A percentile compares a stretch with the other conserved stretches of the same genome.
phyloP scores from a whole-genome alignment of 208 protist genomes.

The Acanthamoeba healyi region DNA sequence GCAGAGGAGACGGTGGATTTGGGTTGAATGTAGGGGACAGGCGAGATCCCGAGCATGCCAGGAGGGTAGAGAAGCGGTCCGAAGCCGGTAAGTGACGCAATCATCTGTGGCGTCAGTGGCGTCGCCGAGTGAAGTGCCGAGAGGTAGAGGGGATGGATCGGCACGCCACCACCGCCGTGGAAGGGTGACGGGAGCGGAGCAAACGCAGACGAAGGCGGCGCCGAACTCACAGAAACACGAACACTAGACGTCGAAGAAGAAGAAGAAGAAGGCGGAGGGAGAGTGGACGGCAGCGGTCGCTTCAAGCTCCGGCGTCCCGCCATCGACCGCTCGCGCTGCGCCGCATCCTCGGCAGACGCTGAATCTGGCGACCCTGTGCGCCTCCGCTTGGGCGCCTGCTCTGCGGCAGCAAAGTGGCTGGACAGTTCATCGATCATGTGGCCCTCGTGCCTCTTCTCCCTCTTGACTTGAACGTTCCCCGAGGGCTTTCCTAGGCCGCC shows the following conservation, averaged over 20 bases:
- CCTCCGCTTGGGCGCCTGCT: background rate
- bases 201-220: background rate
- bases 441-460: background rate
- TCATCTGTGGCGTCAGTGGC: background rate
- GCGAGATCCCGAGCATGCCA: background rate
- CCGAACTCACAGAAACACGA: too few species aligned
- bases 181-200: background rate
- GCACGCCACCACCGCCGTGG: background rate
- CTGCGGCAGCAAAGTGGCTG: background rate
- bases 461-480: background rate
- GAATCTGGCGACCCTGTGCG: background rate
- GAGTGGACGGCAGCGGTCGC: background rate
- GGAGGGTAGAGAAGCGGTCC: slow-evolving; percentile 3
- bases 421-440: background rate
- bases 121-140: background rate
- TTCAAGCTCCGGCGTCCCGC: background rate
- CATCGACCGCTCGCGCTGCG: slow-evolving; percentile 31
- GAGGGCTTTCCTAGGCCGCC: background rate
- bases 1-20: background rate
- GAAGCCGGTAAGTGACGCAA: background rate
- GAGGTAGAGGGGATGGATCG: background rate
- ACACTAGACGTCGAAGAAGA: background rate
- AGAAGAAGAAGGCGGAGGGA: background rate
- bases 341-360: background rate
- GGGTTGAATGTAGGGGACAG: background rate